Evolutionary conservation across 2,329 filamentous ascomycete genomes (phyloP).

Genomic region (Aspergillus fumigatiaffinis): DNA sequence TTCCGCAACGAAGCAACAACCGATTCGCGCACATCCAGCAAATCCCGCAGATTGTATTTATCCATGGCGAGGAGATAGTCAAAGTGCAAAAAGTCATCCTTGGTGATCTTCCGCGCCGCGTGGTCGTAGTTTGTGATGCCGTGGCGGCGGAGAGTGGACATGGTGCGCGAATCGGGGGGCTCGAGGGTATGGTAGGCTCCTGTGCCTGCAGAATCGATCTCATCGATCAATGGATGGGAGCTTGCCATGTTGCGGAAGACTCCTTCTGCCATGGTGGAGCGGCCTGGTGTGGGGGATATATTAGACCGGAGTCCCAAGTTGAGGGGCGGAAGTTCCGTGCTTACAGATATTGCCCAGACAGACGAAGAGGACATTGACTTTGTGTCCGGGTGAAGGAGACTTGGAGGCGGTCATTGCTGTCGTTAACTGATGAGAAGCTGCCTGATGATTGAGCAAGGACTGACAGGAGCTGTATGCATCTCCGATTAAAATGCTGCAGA

Average conservation of each 20-base stretch:
- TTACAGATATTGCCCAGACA: slow-evolving; percentile 94
- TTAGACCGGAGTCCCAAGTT: slow-evolving; percentile 4
- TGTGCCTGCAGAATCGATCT: slow-evolving; percentile 86
- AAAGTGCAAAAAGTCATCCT: slow-evolving; percentile 74
- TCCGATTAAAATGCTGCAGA: neutral
- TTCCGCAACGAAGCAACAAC: slow-evolving; percentile 48
- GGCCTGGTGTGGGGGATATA: slow-evolving; percentile 42
- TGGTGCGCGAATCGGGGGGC: slow-evolving; percentile 75
- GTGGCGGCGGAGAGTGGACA: slow-evolving; percentile 69
- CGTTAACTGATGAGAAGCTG: too few relatives aligned
- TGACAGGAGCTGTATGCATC: neutral
- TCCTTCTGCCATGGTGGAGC: slow-evolving; percentile 92
- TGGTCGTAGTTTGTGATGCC: slow-evolving; percentile 76
- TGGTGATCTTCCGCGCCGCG: slow-evolving; percentile 66
- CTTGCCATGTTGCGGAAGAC: slow-evolving; percentile 73
- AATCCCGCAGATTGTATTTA: slow-evolving; percentile 68
- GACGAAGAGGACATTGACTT: slow-evolving; percentile 79
- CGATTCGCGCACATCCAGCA: slow-evolving; percentile 58
- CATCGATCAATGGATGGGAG: slow-evolving; percentile 56
- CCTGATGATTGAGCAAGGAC: neutral
- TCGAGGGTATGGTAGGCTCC: slow-evolving; percentile 79
- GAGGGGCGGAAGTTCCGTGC: slow-evolving; percentile 11
- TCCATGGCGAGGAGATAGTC: slow-evolving; percentile 98
- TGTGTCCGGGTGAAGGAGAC: slow-evolving; percentile 10
- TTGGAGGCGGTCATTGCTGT: slow-evolving; percentile 19